A percentile compares a stretch with the other conserved stretches of the same genome.
Evolutionary conservation across 306 rosid genomes (phyloP).

Genomic region (Sophora flavescens): DNA sequence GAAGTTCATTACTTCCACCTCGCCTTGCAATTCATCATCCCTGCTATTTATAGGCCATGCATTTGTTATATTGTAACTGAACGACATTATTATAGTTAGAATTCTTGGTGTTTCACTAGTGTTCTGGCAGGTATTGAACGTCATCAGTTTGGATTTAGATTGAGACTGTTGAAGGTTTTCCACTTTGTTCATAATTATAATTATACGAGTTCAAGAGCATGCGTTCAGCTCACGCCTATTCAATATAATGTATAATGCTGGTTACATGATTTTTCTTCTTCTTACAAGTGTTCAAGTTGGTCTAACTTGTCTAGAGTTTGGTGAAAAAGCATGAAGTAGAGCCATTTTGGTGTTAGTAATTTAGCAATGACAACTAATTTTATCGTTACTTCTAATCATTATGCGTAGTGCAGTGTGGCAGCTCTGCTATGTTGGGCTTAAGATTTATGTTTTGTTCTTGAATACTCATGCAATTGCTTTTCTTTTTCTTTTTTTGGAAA

Average conservation of each 20-base stretch:
- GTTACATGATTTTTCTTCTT: not conserved
- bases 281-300: not conserved
- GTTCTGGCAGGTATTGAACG: conserved; percentile 18
- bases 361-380: too few relatives aligned
- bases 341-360: too few relatives aligned
- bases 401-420: too few relatives aligned
- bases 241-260: not conserved
- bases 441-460: too few relatives aligned
- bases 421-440: too few relatives aligned
- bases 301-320: not conserved
- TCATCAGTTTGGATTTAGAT: conserved; percentile 19
- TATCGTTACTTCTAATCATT: too few relatives aligned
- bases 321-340: not conserved
- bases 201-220: conserved; percentile 4
- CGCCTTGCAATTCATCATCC: conserved; percentile 33
- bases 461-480: too few relatives aligned
- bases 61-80: conserved; percentile 23
- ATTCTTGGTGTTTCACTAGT: conserved; percentile 9
- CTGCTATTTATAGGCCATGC: conserved; percentile 1
- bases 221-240: not conserved
- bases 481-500: too few relatives aligned
- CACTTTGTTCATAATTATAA: conserved; percentile 32
- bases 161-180: conserved; percentile 2
- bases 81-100: conserved; percentile 26
- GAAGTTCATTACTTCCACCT: conserved; percentile 40